phyloP scores from a whole-genome alignment of 306 rosid species.

The Psophocarpus tetragonolobus region DNA sequence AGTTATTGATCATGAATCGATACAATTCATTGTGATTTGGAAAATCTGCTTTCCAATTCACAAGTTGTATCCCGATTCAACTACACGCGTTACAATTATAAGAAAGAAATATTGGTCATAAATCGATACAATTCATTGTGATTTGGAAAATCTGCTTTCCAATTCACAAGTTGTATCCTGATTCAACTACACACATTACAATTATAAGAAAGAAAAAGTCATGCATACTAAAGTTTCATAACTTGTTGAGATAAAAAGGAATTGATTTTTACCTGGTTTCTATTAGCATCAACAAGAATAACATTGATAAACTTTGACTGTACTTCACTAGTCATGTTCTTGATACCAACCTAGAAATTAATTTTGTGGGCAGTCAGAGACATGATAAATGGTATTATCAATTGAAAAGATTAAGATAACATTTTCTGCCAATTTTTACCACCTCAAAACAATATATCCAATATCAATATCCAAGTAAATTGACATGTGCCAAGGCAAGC shows the following conservation, averaged over 20 bases:
- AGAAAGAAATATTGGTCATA: too few species aligned
- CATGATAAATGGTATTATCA: conserved; percentile 18
- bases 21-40: too few species aligned
- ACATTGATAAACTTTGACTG: conserved; percentile 73
- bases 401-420: conserved; percentile 15
- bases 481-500: conserved; percentile 14
- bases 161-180: too few species aligned
- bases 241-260: neutral
- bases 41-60: too few species aligned
- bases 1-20: too few species aligned
- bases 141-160: too few species aligned
- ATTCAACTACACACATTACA: too few species aligned
- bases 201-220: neutral
- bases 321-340: conserved; percentile 74
- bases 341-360: conserved; percentile 77
- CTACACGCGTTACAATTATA: too few species aligned
- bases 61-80: too few species aligned
- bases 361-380: conserved; percentile 32
- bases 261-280: conserved; percentile 70
- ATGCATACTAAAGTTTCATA: neutral
- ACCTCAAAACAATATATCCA: conserved; percentile 12
- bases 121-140: too few species aligned
- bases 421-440: conserved; percentile 24
- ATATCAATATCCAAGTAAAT: conserved; percentile 3
- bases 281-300: conserved; percentile 75